Conservation (phyloP, 768 basidiomycete genomes). For the Suillus plorans region DNA sequence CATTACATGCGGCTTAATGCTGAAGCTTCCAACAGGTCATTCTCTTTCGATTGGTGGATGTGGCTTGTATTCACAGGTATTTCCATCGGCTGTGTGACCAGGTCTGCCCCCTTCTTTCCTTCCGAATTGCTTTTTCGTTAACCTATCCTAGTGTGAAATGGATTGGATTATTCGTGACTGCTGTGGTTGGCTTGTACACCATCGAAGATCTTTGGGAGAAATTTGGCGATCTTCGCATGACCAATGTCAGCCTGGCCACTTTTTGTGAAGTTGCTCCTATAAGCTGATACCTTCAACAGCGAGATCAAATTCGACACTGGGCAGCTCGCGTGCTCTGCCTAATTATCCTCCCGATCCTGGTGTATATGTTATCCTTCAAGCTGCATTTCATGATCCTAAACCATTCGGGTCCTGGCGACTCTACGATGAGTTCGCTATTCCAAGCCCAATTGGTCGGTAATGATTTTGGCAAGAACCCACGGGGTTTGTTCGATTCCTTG, state of each 20-base stretch:
- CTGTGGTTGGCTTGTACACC: constrained; percentile 93
- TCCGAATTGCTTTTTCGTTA: neutral
- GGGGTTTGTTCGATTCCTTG: constrained; percentile 49
- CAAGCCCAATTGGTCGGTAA: constrained; percentile 95
- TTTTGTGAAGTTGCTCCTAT: neutral
- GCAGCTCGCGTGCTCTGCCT: constrained; percentile 79
- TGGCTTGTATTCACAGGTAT: constrained; percentile 93
- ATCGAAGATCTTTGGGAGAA: constrained; percentile 99
- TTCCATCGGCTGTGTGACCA: constrained; percentile 94
- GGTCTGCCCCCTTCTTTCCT: constrained; percentile 42
- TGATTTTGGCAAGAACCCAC: constrained; percentile 87
- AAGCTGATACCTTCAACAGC: constrained; percentile 42
- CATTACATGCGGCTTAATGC: neutral
- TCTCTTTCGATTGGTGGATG: constrained; percentile 96
- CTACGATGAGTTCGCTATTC: constrained; percentile 98
- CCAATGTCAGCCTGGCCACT: constrained; percentile 56
- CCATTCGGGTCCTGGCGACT: constrained; percentile 93
- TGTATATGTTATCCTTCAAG: constrained; percentile 95
- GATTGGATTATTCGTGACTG: constrained; percentile 94
- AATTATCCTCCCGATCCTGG: constrained; percentile 85
- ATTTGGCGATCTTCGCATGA: constrained; percentile 93
- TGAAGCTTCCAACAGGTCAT: constrained; percentile 55
- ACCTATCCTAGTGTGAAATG: constrained; percentile 75
- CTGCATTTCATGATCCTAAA: constrained; percentile 93
- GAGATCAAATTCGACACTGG: constrained; percentile 90